phyloP scores from a whole-genome alignment of 805 yeast genomes.

The Yarrowia phangngaensis region DNA sequence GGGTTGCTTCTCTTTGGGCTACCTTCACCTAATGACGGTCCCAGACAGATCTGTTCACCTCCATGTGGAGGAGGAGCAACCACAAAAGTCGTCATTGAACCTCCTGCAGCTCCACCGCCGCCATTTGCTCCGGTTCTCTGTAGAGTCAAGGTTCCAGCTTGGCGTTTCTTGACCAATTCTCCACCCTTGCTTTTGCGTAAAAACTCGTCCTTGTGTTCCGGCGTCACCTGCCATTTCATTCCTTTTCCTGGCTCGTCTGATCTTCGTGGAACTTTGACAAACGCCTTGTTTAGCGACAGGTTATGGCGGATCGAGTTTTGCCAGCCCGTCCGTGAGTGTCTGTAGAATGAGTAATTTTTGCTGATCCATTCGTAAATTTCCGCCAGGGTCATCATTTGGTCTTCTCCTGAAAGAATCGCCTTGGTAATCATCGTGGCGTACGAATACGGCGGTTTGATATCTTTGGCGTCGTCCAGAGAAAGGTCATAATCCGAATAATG shows the following conservation, averaged over 20 bases:
- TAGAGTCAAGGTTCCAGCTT: constrained; percentile 17
- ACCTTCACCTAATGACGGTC: too few species aligned
- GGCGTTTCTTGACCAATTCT: constrained; percentile 30
- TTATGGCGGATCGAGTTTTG: constrained; percentile 97
- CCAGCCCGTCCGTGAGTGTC: constrained; percentile 94
- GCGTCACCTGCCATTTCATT: constrained; percentile 97
- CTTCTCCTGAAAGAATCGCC: constrained; percentile 83
- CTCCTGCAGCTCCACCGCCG: neutral
- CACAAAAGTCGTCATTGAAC: constrained; percentile 17
- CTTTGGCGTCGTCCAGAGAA: constrained; percentile 85
- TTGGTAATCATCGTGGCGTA: constrained; percentile 99
- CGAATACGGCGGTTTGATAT: constrained; percentile 93
- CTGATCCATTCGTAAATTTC: constrained; percentile 93
- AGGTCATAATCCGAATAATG: constrained; percentile 45
- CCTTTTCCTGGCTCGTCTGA: constrained; percentile 98
- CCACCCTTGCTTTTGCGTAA: constrained; percentile 75
- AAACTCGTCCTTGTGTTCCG: constrained; percentile 77
- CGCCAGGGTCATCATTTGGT: constrained; percentile 81
- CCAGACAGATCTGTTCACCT: constrained; percentile 20
- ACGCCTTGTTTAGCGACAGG: constrained; percentile 89
- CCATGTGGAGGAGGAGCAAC: constrained; percentile 23
- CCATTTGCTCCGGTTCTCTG: constrained; percentile 6
- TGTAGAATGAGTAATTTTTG: constrained; percentile 81
- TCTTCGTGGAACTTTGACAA: constrained; percentile 92
- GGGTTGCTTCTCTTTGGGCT: too few species aligned